Conservation (phyloP, 2,329 filamentous ascomycete genomes). For the Diaporthe australafricana region DNA sequence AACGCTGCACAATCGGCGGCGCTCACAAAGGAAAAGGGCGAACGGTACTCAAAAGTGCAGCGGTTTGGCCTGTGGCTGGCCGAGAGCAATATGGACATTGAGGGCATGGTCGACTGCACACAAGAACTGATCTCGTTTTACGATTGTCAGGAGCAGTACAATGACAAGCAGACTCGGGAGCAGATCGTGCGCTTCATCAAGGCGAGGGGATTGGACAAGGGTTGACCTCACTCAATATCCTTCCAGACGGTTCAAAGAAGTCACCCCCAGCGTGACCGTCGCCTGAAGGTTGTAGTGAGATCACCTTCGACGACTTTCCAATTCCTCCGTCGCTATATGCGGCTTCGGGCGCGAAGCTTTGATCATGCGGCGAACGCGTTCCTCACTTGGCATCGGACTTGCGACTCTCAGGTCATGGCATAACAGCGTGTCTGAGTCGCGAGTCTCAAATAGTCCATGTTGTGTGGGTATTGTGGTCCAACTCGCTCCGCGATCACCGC, state of each 20-base stretch:
- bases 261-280: not conserved
- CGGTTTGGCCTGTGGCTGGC: constrained; percentile 81
- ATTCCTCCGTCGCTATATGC: not conserved
- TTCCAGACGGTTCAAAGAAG: not conserved
- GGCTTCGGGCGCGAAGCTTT: not conserved
- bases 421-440: not conserved
- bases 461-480: not conserved
- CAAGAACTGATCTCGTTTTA: constrained; percentile 94
- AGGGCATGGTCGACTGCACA: constrained; percentile 86
- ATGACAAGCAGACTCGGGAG: constrained; percentile 69
- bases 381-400: not conserved
- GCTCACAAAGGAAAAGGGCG: constrained; percentile 58
- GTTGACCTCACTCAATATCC: constrained; percentile 12
- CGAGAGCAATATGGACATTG: constrained; percentile 86
- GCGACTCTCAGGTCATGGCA: not conserved
- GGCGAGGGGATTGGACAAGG: constrained; percentile 65
- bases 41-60: constrained; percentile 73
- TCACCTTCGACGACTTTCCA: no score
- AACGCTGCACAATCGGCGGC: constrained; percentile 33
- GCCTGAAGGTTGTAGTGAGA: not conserved
- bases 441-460: not conserved
- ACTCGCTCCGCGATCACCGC: not conserved
- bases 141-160: constrained; percentile 73
- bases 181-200: constrained; percentile 71
- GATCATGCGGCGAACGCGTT: not conserved